Base-by-base conservation (phyloP, 1,284 basidiomycete genomes). In the Malassezia nana region DNA sequence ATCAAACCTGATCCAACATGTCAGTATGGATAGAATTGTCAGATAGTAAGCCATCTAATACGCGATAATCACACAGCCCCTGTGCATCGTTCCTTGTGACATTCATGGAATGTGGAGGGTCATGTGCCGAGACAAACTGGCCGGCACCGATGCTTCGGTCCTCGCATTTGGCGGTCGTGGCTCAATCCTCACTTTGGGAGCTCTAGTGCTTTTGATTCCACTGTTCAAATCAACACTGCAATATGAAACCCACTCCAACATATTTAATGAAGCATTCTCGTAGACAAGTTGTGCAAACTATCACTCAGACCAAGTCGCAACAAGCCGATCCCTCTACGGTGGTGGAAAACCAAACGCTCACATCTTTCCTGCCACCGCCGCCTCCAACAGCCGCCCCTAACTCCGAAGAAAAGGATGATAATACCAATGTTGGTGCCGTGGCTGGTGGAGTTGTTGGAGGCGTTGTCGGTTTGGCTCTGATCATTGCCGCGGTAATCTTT, bases 361-460 rank as follows among this genome's bases (percentile, higher is more conserved):
- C 51, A 1, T 38, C 45, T 7, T 31, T 32, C 16, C 30, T 30
- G 24, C 22, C 45, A n/a, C 45, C 35, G 13, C 45, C 45, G n/a
- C 8, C 42, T 7, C 50, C 43, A 4, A 29, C 38, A 15, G 13
- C 25, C 6, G 24, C 22, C 6, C 30, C 28, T 9, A 38, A 45
- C 22, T 13, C n/a, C 16, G 29, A 45, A 22, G n/a, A 24, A 6
- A 35, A 47, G 22, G 26, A 47, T 12, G 12, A 18, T 13, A 25
- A 20, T n/a, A 47, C 45, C 8, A 8, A 28, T 35, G 29, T 18
- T 25, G 54, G 48, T 7, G 29, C 54, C 13, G 54, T 56, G 7
- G 54, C 39, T 13, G 54, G 54, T 20, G 54, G 54, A 16, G 54
- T 56, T 16, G 49, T 56, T 13, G 54, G 54, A 16, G 54, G 54